Conservation (phyloP, 352 stramenopile species). For the Elongisporangium senticosum region DNA sequence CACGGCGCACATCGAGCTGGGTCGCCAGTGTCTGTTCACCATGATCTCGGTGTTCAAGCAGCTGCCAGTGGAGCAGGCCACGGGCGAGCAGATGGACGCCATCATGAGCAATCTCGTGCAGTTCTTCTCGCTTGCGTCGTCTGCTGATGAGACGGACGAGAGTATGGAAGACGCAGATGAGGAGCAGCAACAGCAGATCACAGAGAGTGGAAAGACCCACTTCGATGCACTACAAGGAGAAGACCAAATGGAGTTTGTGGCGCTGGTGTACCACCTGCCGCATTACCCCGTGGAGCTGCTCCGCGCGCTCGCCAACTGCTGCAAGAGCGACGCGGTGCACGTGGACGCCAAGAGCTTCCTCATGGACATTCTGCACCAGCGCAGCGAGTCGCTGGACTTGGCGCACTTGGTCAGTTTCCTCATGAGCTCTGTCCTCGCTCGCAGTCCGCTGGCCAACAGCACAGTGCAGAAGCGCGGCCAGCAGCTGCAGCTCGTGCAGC, state of each 20-base stretch:
- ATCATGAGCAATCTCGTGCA: constrained; percentile 50
- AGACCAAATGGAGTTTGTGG: constrained; percentile 67
- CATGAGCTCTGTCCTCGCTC: constrained; percentile 61
- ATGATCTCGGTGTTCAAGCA: constrained; percentile 80
- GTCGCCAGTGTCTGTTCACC: constrained; percentile 47
- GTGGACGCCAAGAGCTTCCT: constrained; percentile 77
- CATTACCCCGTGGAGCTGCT: constrained; percentile 58
- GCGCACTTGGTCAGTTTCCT: constrained; percentile 78
- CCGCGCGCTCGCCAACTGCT: constrained; percentile 67
- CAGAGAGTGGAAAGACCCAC: constrained; percentile 9
- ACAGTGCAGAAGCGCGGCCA: constrained; percentile 16
- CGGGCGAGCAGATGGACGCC: constrained; percentile 37
- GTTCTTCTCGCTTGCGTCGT: constrained; percentile 54
- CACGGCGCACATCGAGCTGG: constrained; percentile 51
- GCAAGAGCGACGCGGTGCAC: constrained; percentile 56
- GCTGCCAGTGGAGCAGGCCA: constrained; percentile 44
- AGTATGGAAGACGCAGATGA: constrained; percentile 16
- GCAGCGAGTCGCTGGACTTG: constrained; percentile 52
- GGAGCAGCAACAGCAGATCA: background rate
- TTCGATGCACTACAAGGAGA: constrained; percentile 44
- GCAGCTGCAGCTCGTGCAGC: constrained; percentile 52
- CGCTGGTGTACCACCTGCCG: constrained; percentile 74
- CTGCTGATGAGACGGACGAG: constrained; percentile 8
- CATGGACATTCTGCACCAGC: constrained; percentile 75
- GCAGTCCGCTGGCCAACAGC: constrained; percentile 11